A percentile compares a stretch with the other conserved stretches of the same genome.
Evolutionary conservation across 257 asterid species (phyloP).

Genomic region (Solanum pinnatisectum): DNA sequence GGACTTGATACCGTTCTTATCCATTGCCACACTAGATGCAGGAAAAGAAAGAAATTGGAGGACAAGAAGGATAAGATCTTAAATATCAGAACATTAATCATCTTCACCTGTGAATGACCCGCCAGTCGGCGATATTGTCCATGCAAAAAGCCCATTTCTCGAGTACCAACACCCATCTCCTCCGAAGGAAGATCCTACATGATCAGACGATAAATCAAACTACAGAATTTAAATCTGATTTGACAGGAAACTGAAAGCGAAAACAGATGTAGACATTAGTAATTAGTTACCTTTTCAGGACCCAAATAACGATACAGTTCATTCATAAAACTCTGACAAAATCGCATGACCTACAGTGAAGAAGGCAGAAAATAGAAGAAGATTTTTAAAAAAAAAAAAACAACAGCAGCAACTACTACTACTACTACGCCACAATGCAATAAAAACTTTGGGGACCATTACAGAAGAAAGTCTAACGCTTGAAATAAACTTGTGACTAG

Average conservation of each 20-base stretch:
- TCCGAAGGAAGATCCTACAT: conserved; percentile 95
- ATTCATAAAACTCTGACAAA: conserved; percentile 97
- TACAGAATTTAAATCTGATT: conserved; percentile 1
- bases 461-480: not conserved
- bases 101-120: conserved; percentile 89
- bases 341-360: conserved; percentile 68
- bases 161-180: conserved; percentile 96
- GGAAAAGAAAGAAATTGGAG: not conserved
- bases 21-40: not conserved
- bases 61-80: not conserved
- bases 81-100: not conserved
- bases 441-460: not conserved
- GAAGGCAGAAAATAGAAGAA: conserved; percentile 4
- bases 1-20: not conserved
- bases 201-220: conserved; percentile 10
- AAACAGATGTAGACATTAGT: conserved; percentile 2
- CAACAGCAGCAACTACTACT: not conserved
- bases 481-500: conserved; percentile 4
- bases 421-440: not conserved
- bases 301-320: conserved; percentile 94
- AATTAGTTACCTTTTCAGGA: conserved; percentile 70
- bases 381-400: not conserved
- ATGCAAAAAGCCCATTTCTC: conserved; percentile 93
- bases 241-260: not conserved
- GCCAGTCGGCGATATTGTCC: conserved; percentile 94